phyloP scores from a whole-genome alignment of 1,284 basidiomycete genomes.

The Ganoderma lingzhi region DNA sequence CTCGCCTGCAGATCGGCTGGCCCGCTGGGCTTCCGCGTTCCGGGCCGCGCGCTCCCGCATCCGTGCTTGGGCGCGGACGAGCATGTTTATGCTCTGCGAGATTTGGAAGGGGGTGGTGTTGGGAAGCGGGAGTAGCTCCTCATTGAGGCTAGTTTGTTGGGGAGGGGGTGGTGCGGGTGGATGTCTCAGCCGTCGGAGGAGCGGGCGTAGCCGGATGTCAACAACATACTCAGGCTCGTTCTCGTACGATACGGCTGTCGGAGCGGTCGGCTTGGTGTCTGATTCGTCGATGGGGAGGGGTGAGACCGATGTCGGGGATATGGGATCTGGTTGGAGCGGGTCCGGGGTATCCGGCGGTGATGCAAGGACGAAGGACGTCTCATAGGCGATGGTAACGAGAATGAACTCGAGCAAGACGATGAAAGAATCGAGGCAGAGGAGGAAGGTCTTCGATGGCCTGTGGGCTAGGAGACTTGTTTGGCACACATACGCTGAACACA shows the following conservation, averaged over 20 bases:
- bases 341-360: conserved; percentile 44
- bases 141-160: conserved; percentile 32
- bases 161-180: conserved; percentile 53
- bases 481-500: background rate
- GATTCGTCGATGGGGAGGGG: conserved; percentile 36
- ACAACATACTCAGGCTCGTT: conserved; percentile 56
- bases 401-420: conserved; percentile 72
- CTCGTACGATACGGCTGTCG: conserved; percentile 30
- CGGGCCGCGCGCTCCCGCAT: conserved; percentile 43
- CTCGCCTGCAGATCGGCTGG: conserved; percentile 4
- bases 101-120: conserved; percentile 65
- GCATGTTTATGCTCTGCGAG: conserved; percentile 57
- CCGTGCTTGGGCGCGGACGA: conserved; percentile 56
- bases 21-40: conserved; percentile 6
- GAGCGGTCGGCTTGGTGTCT: conserved; percentile 32
- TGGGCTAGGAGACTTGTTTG: conserved; percentile 50
- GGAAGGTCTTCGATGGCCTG: conserved; percentile 65
- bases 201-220: conserved; percentile 61
- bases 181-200: conserved; percentile 62
- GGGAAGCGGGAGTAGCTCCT: conserved; percentile 62
- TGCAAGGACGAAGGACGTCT: conserved; percentile 51
- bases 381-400: conserved; percentile 72
- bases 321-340: conserved; percentile 38
- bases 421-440: conserved; percentile 69
- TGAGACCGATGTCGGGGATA: conserved; percentile 37